A percentile compares a stretch with the other conserved stretches of the same genome.
These are phyloP conservation scores for Phytophthora quininea DNA, from an alignment of 352 stramenopile genomes.

Conservation along the genomic window DNA sequence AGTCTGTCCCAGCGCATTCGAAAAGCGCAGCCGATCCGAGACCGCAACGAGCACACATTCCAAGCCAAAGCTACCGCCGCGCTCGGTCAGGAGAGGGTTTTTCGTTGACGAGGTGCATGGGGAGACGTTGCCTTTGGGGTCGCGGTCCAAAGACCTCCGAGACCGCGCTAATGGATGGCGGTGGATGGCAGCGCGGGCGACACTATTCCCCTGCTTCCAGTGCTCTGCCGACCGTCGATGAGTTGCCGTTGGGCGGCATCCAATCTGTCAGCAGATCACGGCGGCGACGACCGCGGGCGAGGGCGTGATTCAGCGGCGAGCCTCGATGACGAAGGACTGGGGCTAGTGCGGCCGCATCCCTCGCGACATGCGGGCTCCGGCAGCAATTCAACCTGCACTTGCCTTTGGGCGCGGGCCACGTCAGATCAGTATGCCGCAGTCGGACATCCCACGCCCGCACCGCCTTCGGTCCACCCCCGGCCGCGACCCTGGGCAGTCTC, in stretches of 20 bases:
- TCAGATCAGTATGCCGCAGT: not conserved
- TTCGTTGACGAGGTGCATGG: no score
- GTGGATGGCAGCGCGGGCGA: not conserved
- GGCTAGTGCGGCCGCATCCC: not conserved
- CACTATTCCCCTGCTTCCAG: not conserved
- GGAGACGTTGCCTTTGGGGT: no score
- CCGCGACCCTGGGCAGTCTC: not conserved
- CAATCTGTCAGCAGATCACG: not conserved
- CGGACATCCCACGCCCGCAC: not conserved
- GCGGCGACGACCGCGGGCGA: not conserved
- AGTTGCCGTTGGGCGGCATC: not conserved
- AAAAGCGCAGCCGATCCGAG: no score
- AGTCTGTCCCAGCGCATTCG: no score
- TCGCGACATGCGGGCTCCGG: constrained; percentile 32
- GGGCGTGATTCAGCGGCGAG: not conserved
- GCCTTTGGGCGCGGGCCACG: not conserved
- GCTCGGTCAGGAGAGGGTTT: no score
- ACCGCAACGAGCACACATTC: no score
- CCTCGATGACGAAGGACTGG: no score
- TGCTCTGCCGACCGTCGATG: not conserved
- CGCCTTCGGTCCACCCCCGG: not conserved
- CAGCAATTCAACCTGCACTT: constrained; percentile 19
- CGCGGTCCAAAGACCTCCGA: not conserved
- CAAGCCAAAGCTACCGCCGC: no score
- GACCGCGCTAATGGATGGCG: not conserved